A percentile compares a stretch with the other conserved stretches of the same genome.
phyloP scores from a whole-genome alignment of 1,139 yeast genomes.

The Debaryomyces robertsiae region DNA sequence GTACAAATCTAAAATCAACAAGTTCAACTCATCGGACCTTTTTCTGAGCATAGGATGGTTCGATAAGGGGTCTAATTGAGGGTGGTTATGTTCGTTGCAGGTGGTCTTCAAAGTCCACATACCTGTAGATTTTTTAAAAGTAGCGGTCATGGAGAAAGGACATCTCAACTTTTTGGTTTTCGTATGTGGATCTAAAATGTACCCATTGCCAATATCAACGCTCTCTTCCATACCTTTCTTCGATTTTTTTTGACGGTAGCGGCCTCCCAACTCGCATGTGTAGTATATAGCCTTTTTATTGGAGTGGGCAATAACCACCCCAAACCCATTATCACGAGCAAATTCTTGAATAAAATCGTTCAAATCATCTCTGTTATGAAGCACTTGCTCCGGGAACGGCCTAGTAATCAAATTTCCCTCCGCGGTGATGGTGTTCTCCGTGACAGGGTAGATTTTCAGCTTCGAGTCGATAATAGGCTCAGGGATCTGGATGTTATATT shows the following conservation, averaged over 20 bases:
- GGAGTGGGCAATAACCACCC: conserved; percentile 61
- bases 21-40: conserved; percentile 54
- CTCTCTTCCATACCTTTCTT: conserved; percentile 32
- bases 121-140: conserved; percentile 50
- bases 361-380: conserved; percentile 51
- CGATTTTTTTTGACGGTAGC: conserved; percentile 55
- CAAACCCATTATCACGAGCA: conserved; percentile 61
- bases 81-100: conserved; percentile 61
- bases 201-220: conserved; percentile 38
- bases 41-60: conserved; percentile 62
- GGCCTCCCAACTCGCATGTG: conserved; percentile 63
- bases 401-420: conserved; percentile 57
- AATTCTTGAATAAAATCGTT: conserved; percentile 59
- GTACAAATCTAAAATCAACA: conserved; percentile 54
- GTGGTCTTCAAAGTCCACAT: conserved; percentile 58
- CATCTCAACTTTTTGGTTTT: conserved; percentile 57
- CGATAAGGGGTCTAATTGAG: conserved; percentile 57
- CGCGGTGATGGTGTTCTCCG: conserved; percentile 49
- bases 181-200: conserved; percentile 45
- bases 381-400: conserved; percentile 57
- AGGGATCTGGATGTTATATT: conserved; percentile 51
- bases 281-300: conserved; percentile 61
- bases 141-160: conserved; percentile 62
- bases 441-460: conserved; percentile 49
- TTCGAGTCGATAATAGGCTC: conserved; percentile 50